phyloP scores from a whole-genome alignment of 2,329 filamentous ascomycete genomes.

The Hymenoscyphus occultus region DNA sequence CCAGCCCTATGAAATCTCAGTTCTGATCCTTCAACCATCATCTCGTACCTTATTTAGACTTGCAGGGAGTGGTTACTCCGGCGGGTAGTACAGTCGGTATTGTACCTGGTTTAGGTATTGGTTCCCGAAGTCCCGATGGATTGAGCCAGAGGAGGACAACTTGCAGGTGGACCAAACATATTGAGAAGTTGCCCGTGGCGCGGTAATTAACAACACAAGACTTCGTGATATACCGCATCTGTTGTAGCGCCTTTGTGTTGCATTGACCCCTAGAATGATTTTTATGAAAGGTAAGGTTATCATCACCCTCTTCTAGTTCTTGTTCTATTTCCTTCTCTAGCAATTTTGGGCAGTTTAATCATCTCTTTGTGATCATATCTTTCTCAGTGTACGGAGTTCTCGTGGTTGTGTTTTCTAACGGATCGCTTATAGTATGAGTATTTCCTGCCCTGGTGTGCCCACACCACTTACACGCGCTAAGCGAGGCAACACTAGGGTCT shows the following conservation, averaged over 20 bases:
- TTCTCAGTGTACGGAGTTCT: too few relatives aligned
- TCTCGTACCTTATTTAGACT: constrained; percentile 2
- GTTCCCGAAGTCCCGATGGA: neutral
- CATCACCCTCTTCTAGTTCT: neutral
- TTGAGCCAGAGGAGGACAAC: too few relatives aligned
- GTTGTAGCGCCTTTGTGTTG: neutral
- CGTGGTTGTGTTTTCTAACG: too few relatives aligned
- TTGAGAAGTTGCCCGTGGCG: too few relatives aligned
- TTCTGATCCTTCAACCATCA: neutral
- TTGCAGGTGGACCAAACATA: too few relatives aligned
- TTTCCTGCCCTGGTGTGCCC: too few relatives aligned
- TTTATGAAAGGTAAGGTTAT: neutral
- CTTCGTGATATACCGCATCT: neutral
- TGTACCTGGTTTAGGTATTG: neutral
- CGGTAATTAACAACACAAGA: neutral
- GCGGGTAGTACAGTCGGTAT: neutral
- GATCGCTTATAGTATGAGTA: too few relatives aligned
- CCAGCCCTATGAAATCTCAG: neutral
- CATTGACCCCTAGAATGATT: neutral
- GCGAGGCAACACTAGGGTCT: neutral
- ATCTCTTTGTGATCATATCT: too few relatives aligned
- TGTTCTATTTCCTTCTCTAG: neutral
- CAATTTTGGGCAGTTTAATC: too few relatives aligned
- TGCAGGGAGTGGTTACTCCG: neutral
- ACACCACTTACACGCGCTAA: neutral